Evolutionary conservation across 108 stramenopile genomes (phyloP).

Genomic region (Aureococcus anophagefferens): DNA sequence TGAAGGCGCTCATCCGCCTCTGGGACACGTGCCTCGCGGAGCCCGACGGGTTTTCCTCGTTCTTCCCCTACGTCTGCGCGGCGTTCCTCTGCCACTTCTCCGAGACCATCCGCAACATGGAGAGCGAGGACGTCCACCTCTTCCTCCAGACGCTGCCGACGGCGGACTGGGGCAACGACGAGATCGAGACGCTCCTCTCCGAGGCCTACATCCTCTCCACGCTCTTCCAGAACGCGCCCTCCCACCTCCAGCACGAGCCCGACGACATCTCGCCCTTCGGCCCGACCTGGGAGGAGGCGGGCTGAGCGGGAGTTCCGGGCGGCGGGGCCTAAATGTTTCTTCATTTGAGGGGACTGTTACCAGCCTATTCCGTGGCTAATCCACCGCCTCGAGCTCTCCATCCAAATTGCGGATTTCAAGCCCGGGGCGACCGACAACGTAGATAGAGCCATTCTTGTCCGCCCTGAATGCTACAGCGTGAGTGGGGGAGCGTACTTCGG

Average conservation of each 20-base stretch:
- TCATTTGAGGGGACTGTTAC: too few relatives aligned
- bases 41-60: constrained; percentile 80
- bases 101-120: constrained; percentile 66
- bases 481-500: too few relatives aligned
- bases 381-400: too few relatives aligned
- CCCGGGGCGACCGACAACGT: too few relatives aligned
- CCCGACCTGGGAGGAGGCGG: too few relatives aligned
- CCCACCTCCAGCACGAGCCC: constrained; percentile 10
- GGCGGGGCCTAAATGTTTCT: too few relatives aligned
- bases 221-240: constrained; percentile 22
- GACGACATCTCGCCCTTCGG: too few relatives aligned
- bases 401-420: too few relatives aligned
- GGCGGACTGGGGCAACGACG: constrained; percentile 36
- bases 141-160: constrained; percentile 73
- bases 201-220: constrained; percentile 45
- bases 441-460: too few relatives aligned
- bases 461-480: too few relatives aligned
- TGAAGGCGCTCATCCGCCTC: constrained; percentile 65
- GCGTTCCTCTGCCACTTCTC: constrained; percentile 86
- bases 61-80: constrained; percentile 97
- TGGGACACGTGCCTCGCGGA: constrained; percentile 91
- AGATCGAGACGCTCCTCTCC: constrained; percentile 41
- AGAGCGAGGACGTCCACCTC: constrained; percentile 83
- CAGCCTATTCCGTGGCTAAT: too few relatives aligned
- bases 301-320: too few relatives aligned